Conservation (phyloP, 768 basidiomycete species). For the Amanita polypyramis region DNA sequence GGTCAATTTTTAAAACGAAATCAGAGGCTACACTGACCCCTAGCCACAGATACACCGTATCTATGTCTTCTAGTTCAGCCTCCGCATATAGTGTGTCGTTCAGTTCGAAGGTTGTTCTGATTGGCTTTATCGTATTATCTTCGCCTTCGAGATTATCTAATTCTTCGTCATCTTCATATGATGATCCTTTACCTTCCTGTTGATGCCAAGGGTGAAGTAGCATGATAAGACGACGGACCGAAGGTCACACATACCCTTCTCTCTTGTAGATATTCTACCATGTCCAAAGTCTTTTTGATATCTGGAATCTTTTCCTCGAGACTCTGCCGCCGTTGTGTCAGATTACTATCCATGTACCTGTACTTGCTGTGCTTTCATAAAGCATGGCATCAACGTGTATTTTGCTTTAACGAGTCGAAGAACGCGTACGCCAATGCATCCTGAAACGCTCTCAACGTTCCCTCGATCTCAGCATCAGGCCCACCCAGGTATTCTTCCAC, state of each 20-base stretch:
- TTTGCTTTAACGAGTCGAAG: conserved; percentile 9
- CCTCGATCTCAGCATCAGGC: conserved; percentile 68
- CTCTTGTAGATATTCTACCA: conserved; percentile 76
- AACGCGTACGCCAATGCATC: conserved; percentile 84
- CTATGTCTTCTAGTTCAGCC: conserved; percentile 78
- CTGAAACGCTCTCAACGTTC: conserved; percentile 70
- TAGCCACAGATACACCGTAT: conserved; percentile 91
- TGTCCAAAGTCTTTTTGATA: conserved; percentile 82
- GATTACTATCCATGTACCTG: conserved; percentile 90
- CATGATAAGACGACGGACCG: background rate
- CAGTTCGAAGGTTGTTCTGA: conserved; percentile 86
- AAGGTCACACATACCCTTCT: conserved; percentile 43
- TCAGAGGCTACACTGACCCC: conserved; percentile 48
- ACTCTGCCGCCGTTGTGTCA: conserved; percentile 65
- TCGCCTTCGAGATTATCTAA: conserved; percentile 48
- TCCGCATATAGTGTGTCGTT: conserved; percentile 94
- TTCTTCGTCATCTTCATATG: conserved; percentile 37
- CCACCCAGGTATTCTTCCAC: conserved; percentile 82
- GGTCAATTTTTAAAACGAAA: background rate
- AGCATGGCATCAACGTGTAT: conserved; percentile 14
- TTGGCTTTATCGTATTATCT: conserved; percentile 34
- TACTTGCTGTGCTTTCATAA: conserved; percentile 74
- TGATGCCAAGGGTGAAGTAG: background rate
- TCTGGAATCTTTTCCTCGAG: conserved; percentile 95
- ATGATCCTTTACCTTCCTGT: conserved; percentile 52